phyloP scores from a whole-genome alignment of 2,329 filamentous ascomycete species.

The Venturia nashicola region DNA sequence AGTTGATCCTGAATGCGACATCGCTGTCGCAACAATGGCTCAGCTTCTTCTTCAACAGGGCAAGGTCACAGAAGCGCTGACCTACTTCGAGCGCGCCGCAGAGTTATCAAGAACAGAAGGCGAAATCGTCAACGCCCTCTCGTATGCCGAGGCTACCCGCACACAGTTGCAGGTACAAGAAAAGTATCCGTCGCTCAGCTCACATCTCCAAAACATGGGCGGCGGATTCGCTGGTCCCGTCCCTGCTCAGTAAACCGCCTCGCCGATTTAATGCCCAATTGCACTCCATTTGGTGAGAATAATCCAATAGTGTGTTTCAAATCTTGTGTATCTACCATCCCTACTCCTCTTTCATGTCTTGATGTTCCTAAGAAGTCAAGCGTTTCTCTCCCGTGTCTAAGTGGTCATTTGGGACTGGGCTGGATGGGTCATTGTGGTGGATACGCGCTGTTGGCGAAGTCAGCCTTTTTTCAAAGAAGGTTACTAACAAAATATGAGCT shows the following conservation, averaged over 20 bases:
- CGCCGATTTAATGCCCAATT: neutral
- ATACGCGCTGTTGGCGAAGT: neutral
- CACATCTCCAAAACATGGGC: conserved; percentile 34
- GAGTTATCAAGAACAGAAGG: conserved; percentile 89
- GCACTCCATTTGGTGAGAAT: neutral
- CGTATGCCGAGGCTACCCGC: conserved; percentile 90
- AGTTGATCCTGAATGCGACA: conserved; percentile 98
- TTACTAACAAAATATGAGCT: neutral
- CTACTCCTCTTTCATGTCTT: neutral
- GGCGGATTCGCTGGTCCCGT: conserved; percentile 9
- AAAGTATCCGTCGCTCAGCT: conserved; percentile 40
- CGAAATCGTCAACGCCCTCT: conserved; percentile 91
- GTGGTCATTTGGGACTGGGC: neutral
- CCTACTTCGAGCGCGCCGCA: conserved; percentile 93
- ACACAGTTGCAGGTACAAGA: conserved; percentile 62
- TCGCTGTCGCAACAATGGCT: conserved; percentile 96
- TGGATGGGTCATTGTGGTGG: neutral
- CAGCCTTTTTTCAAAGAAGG: neutral
- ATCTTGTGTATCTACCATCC: conserved; percentile 1
- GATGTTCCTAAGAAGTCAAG: neutral
- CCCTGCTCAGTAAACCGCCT: neutral
- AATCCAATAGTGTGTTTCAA: neutral
- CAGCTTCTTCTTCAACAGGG: conserved; percentile 95
- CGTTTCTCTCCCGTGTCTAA: neutral
- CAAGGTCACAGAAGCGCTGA: conserved; percentile 87